Percentiles rank a stretch among this genome's conserved stretches.
phyloP scores from a whole-genome alignment of 768 basidiomycete species.

The Chiua virens region DNA sequence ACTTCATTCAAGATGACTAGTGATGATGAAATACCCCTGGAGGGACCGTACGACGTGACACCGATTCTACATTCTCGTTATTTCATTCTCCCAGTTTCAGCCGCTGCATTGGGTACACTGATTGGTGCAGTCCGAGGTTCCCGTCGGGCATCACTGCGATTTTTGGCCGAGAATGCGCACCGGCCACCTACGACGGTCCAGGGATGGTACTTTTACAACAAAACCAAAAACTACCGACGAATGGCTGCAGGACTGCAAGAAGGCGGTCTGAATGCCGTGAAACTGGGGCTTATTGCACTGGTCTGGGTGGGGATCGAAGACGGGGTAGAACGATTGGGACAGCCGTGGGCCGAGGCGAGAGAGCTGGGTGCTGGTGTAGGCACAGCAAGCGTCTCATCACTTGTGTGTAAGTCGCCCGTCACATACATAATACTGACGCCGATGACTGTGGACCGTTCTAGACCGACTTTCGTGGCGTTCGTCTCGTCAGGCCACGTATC shows the following conservation, averaged over 20 bases:
- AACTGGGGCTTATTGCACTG: constrained; percentile 46
- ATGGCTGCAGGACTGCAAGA: constrained; percentile 70
- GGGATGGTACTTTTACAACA: constrained; percentile 96
- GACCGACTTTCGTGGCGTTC: constrained; percentile 59
- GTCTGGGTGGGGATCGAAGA: constrained; percentile 54
- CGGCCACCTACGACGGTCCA: constrained; percentile 79
- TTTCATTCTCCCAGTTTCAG: constrained; percentile 60
- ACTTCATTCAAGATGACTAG: constrained; percentile 16
- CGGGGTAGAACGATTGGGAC: constrained; percentile 36
- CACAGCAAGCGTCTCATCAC: constrained; percentile 58
- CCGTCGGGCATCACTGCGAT: constrained; percentile 69
- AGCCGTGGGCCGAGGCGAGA: constrained; percentile 41
- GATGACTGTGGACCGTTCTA: constrained; percentile 24
- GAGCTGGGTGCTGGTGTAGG: constrained; percentile 66
- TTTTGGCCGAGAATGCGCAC: constrained; percentile 92
- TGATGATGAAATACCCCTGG: constrained; percentile 3
- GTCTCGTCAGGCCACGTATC: constrained; percentile 44
- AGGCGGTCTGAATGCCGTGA: constrained; percentile 56
- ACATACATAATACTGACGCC: neutral
- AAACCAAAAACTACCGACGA: constrained; percentile 91
- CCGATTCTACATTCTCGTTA: constrained; percentile 45
- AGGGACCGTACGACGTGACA: constrained; percentile 27
- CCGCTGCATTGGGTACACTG: constrained; percentile 58
- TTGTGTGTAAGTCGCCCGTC: constrained; percentile 44
- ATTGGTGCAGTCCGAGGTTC: constrained; percentile 77